Conservation (phyloP, 257 asterid species). For the Ilex aquifolium region DNA sequence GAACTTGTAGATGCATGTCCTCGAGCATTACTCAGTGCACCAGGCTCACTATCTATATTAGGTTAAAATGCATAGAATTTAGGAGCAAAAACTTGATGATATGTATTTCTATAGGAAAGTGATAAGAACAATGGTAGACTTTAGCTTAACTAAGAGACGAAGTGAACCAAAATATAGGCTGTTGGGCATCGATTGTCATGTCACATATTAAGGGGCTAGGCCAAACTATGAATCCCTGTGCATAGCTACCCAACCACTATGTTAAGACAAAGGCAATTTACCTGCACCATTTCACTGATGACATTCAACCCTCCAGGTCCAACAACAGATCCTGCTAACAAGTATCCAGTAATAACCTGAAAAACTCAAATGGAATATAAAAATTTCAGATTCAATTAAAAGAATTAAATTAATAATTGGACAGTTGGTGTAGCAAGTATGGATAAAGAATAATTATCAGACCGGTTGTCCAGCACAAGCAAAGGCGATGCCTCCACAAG, state of each 20-base stretch:
- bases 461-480: constrained; percentile 99
- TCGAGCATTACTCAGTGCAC: no score
- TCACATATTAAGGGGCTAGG: background rate
- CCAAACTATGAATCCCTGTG: background rate
- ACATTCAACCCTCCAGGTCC: constrained; percentile 98
- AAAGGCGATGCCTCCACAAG: constrained; percentile 98
- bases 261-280: constrained; percentile 30
- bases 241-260: no score
- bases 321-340: constrained; percentile 94
- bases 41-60: no score
- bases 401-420: background rate
- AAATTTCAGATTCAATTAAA: constrained; percentile 13
- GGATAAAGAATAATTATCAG: constrained; percentile 29
- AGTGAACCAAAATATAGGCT: background rate
- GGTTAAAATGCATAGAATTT: no score
- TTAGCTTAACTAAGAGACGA: background rate
- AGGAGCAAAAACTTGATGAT: no score
- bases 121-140: no score
- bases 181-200: background rate
- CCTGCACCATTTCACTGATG: constrained; percentile 98
- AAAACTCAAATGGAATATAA: constrained; percentile 13
- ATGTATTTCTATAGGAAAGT: no score
- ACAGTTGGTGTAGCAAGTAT: background rate
- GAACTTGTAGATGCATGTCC: no score
- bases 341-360: constrained; percentile 96